Conservation (phyloP, 225 moss, liverwort and hornwort species). For the Neckera pumila region DNA sequence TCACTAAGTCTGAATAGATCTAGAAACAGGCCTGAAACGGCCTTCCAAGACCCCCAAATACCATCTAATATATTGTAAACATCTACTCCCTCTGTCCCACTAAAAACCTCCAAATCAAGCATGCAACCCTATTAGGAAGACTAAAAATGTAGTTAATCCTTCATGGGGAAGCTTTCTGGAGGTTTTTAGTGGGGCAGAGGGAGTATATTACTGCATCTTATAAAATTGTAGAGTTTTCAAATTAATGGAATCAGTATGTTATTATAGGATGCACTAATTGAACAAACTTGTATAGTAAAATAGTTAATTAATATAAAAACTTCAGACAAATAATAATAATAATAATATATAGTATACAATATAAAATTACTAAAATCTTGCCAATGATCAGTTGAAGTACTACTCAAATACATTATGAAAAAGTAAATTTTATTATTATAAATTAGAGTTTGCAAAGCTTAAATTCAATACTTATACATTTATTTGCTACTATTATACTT, state of each 20-base stretch:
- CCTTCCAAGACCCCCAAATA: no score
- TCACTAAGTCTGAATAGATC: no score
- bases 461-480: not conserved
- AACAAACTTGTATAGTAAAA: not conserved
- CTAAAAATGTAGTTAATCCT: no score
- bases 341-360: no score
- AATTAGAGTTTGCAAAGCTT: not conserved
- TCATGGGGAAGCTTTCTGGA: no score
- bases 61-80: no score
- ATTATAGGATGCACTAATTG: accelerated
- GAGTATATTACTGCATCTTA: not conserved
- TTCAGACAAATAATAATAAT: not conserved
- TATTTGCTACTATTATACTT: not conserved
- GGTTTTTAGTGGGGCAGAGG: no score
- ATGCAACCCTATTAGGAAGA: no score
- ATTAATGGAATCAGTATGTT: not conserved
- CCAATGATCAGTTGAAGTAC: not conserved
- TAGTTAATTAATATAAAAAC: not conserved
- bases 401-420: not conserved
- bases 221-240: no score
- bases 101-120: no score
- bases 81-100: no score
- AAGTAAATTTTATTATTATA: not conserved
- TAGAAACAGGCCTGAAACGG: no score
- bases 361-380: not conserved